Evolutionary conservation across 257 asterid species (phyloP), one percentile per base, ranked within the genome.

Genomic region (Solanum ossicruentum): DNA sequence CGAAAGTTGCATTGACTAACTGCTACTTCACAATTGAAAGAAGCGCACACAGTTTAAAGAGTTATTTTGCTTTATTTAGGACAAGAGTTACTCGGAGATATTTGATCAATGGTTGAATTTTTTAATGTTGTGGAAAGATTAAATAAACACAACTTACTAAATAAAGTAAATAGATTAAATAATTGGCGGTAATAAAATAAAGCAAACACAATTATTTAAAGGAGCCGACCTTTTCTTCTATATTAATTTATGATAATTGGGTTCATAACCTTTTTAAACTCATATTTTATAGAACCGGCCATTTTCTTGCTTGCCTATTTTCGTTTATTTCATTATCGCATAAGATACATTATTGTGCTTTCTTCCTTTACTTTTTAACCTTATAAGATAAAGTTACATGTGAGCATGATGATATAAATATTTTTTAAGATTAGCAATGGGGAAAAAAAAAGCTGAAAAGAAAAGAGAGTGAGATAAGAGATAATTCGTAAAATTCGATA

Each of bases 351-450:
- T 41, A 47, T 47, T 73, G n/a, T 73, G 81, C 58, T 15, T 73
- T 47, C 41, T 47, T 41, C 4, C 60, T 47, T 73, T 47, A 21
- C 6, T 11, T 20, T 11, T 20, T 71, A 21, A 73, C 41, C 21
- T 58, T 58, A 20, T 1, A 49, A 16, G 1, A 23, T 73, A 73
- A 73, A 73, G 56, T 47, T 47, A 47, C 81, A 73, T 47, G 60
- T 7, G 81, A 73, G 43, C 43, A 73, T 73, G 9, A 11, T 1
- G 0, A 21, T 43, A 8, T 36, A 15, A 13, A 8, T 7, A 39
- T 70, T 15, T 5, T 39, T 0, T 0, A 17, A 70, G 1, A 61
- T 0, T 11, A 23, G 12, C 6, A 1, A 5, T 23, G 28, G 28
- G 28, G 28, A 28, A 28, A 28, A 28, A 1, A 2, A 28, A 28